These are phyloP conservation scores for Saccharomyces hybrid DNA, from an alignment of 1,139 yeast genomes.

Conservation along the genomic window DNA sequence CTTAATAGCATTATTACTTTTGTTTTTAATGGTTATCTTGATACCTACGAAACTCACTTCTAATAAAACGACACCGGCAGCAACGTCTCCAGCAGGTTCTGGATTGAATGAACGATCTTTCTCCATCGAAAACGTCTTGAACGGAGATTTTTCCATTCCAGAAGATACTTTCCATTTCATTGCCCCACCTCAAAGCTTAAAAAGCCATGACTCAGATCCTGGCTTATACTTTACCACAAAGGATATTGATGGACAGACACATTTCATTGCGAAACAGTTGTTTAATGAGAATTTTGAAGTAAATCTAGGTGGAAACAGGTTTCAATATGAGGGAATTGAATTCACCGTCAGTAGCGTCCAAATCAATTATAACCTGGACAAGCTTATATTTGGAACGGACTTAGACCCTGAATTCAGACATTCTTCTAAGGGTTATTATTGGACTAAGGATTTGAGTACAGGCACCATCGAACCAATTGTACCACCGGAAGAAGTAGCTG, in stretches of 20 bases:
- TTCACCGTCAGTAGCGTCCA: constrained; percentile 19
- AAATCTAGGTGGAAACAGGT: constrained; percentile 16
- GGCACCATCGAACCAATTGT: constrained; percentile 38
- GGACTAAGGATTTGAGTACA: constrained; percentile 45
- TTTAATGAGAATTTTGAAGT: constrained; percentile 15
- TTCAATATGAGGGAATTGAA: constrained; percentile 20
- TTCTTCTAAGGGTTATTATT: constrained; percentile 59
- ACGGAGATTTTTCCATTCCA: constrained; percentile 22
- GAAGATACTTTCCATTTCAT: constrained; percentile 29
- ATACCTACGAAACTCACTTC: neutral
- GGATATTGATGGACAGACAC: constrained; percentile 12
- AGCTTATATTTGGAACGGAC: constrained; percentile 29
- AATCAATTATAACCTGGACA: constrained; percentile 26
- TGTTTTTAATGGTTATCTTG: neutral
- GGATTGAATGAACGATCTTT: constrained; percentile 9
- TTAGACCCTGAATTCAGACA: constrained; percentile 59
- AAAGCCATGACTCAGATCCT: constrained; percentile 28
- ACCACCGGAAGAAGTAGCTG: constrained; percentile 18
- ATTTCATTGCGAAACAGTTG: constrained; percentile 26
- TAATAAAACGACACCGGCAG: too few species aligned
- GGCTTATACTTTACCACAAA: constrained; percentile 30
- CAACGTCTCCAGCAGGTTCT: neutral
- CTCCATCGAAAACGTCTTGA: constrained; percentile 21
- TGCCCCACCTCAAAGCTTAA: constrained; percentile 23
- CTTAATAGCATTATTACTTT: neutral